These are phyloP conservation scores for Salix arbutifolia DNA, from an alignment of 345 rosid species.

Conservation along the genomic window DNA sequence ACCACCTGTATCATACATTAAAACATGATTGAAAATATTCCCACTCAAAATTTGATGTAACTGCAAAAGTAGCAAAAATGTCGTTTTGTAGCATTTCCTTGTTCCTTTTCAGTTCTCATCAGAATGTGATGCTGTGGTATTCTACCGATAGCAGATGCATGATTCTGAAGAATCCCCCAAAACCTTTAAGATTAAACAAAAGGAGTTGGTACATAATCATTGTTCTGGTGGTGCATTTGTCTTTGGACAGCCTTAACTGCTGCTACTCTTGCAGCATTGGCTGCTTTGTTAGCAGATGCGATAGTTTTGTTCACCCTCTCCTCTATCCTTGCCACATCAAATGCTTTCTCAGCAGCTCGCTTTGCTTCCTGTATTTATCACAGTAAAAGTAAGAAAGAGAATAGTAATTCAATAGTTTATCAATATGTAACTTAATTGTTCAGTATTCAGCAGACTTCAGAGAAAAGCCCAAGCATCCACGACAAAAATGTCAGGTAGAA, in stretches of 20 bases:
- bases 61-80: neutral
- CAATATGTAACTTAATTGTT: neutral
- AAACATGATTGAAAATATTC: neutral
- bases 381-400: neutral
- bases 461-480: neutral
- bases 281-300: conserved; percentile 68
- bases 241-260: conserved; percentile 73
- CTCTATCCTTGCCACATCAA: conserved; percentile 45
- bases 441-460: neutral
- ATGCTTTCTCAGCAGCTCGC: conserved; percentile 58
- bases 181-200: conserved; percentile 7
- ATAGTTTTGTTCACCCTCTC: conserved; percentile 66
- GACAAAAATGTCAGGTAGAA: conserved; percentile 4
- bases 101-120: neutral
- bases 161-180: neutral
- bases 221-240: conserved; percentile 36
- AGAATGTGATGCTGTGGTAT: no score
- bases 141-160: neutral
- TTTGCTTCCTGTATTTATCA: conserved; percentile 58
- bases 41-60: neutral
- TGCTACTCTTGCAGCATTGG: conserved; percentile 82
- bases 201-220: conserved; percentile 19
- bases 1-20: neutral
- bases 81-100: neutral
- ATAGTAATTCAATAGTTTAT: neutral